Base-by-base conservation (phyloP, 371 early-diverging fungal genomes). In the Haplosporangium sp. region DNA sequence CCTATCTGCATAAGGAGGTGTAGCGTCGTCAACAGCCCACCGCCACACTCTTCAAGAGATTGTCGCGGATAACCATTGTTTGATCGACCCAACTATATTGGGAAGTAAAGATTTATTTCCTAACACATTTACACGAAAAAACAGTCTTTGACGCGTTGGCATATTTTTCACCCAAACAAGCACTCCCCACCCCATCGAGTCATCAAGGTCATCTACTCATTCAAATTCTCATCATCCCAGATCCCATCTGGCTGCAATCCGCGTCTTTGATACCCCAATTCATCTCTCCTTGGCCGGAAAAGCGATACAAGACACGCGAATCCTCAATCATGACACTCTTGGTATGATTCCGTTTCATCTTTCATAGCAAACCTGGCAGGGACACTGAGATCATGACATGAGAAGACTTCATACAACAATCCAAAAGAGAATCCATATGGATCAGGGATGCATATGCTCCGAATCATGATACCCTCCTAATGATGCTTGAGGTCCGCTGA, bases 321-420 rank as follows among this genome's bases (percentile, higher is more conserved):
- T 56, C 60, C 38, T 16, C 42, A 62, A 56, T 42, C 55, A 61
- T 69, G 65, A 74, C 69, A n/a, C 74, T 60, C 23, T 45, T 59
- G 74, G 74, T 74, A 74, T 58, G 74, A 67, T 53, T 53, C 52
- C 16, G 40, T 40, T 51, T 50, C 11, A 37, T 40, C 63, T 45
- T 48, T 53, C 51, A 55, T 63, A 63, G 50, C 48, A 57, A 21
- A 46, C 43, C 38, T 5, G 9, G 20, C 29, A 29, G 29, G 10
- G 4, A 18, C 10, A 50, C 50, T 9, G 20, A 20, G 16, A 10
- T 13, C 20, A 50, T 50, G 50, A 50, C 20, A 16, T 18, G 20
- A 59, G 46, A 66, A 73, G 67, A 56, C 62, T 73, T 73, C 73
- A 73, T 73, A 67, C 68, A 74, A 59, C 41, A 23, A 48, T 52